phyloP scores from a whole-genome alignment of 441 rosid species.

The Gossypium laxum region DNA sequence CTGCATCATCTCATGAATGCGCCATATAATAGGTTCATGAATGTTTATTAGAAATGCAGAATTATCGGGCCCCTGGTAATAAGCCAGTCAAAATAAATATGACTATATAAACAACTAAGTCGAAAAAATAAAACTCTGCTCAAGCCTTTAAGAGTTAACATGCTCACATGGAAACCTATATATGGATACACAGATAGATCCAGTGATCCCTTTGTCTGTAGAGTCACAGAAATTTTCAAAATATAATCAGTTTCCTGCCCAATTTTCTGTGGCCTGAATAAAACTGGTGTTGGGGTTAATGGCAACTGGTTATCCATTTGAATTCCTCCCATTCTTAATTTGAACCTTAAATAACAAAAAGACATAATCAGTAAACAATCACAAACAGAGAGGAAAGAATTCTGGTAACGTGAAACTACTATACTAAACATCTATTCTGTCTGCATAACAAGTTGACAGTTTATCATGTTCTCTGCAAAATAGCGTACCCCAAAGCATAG shows the following conservation, averaged over 20 bases:
- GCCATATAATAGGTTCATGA: constrained; percentile 98
- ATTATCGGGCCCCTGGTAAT: constrained; percentile 69
- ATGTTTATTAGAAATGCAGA: constrained; percentile 73
- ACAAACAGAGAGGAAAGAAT: not conserved
- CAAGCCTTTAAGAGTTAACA: not conserved
- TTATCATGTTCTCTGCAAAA: not conserved
- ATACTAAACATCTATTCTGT: not conserved
- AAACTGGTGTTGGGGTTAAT: constrained; percentile 86
- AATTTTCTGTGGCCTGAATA: constrained; percentile 81
- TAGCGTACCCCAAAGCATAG: constrained; percentile 3
- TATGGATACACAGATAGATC: constrained; percentile 79
- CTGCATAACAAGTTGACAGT: not conserved
- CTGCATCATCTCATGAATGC: constrained; percentile 94
- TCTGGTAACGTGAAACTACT: not conserved
- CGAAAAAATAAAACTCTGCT: not conserved
- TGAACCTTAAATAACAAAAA: constrained; percentile 44
- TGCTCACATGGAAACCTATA: constrained; percentile 70
- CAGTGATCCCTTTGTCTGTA: constrained; percentile 73
- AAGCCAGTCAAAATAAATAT: constrained; percentile 19
- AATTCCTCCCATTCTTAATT: constrained; percentile 68
- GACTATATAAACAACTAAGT: constrained; percentile 9
- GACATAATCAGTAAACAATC: not conserved
- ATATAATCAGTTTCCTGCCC: constrained; percentile 61
- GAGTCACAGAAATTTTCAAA: constrained; percentile 67
- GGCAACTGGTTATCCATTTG: constrained; percentile 98